Evolutionary conservation across 2,329 filamentous ascomycete species (phyloP), one percentile per base, ranked within the genome.

Genomic region (Huntiella decipiens): DNA sequence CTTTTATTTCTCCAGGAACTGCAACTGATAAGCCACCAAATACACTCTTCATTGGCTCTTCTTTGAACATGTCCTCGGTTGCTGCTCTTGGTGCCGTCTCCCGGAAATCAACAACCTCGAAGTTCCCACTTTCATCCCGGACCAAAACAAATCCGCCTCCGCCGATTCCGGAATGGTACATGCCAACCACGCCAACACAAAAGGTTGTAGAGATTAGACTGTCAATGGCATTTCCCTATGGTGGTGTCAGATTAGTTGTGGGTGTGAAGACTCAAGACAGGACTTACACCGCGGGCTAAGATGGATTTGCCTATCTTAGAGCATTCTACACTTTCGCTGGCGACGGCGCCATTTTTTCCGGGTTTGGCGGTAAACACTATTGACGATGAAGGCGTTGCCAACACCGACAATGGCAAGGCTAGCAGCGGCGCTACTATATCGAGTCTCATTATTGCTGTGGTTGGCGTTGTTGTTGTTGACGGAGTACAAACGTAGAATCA

Each of bases 61-160:
- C 75, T 48, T 73, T 68, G 59, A 80, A 96, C 88, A 96, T 96
- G 55, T 92, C 74, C 60, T 86, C 68, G 52, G 70, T 77, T 0
- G 86, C 82, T 0, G 83, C 82, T 0, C 79, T 81, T 1, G 88
- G 88, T 0, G 88, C 88, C 0, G 80, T 76, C 60, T 96, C 88
- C 40, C 88, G 71, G 57, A 93, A 96, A 61, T 96, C 88, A 53
- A 96, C 77, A 49, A 79, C 78, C 56, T 93, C 85, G 57, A 87
- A 92, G 13, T 67, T 66, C n/a, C 85, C 85, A 49, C 83, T 66
- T 12, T 73, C 63, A 32, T 74, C 69, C 41, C 83, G 77, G 4
- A 94, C 73, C 4, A 94, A 67, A 70, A 86, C 82, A 62, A 96
- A 96, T 2, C 88, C 88, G 36, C 88, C 88, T 5, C 88, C 88